Evolutionary conservation across 768 basidiomycete species (phyloP).

Genomic region (Holtermanniella nyarrowii): DNA sequence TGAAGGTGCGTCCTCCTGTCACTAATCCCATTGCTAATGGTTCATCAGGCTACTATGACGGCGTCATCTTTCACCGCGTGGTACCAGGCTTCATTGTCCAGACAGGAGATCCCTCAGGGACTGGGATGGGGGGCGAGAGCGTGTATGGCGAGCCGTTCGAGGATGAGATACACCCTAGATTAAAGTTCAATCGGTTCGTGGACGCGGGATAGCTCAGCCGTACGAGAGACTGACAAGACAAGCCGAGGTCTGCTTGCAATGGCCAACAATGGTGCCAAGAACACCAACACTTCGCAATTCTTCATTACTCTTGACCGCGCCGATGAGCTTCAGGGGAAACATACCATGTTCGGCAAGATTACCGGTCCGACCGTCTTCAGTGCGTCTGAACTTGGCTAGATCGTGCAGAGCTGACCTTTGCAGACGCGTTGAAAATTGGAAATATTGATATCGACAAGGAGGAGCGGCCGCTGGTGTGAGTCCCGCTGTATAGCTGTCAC

Average conservation of each 20-base stretch:
- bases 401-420: background rate
- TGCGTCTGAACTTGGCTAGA: slow-evolving; percentile 10
- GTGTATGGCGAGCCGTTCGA: slow-evolving; percentile 89
- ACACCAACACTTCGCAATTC: slow-evolving; percentile 90
- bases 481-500: background rate
- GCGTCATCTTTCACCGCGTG: slow-evolving; percentile 70
- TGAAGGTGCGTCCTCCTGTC: slow-evolving; percentile 52
- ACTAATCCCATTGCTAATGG: background rate
- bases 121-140: slow-evolving; percentile 70
- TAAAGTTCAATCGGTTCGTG: slow-evolving; percentile 53
- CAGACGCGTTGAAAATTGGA: slow-evolving; percentile 86
- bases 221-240: too few relatives aligned
- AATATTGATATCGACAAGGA: slow-evolving; percentile 51
- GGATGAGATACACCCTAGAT: slow-evolving; percentile 83
- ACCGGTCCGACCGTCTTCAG: slow-evolving; percentile 39
- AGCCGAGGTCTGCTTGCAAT: slow-evolving; percentile 85
- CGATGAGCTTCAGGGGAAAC: slow-evolving; percentile 85
- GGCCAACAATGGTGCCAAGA: slow-evolving; percentile 79
- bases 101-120: slow-evolving; percentile 20
- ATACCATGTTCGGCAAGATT: slow-evolving; percentile 81
- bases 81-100: slow-evolving; percentile 77
- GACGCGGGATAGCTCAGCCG: slow-evolving; percentile 1
- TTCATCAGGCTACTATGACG: slow-evolving; percentile 79
- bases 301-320: slow-evolving; percentile 88
- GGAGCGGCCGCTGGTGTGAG: slow-evolving; percentile 46